Evolutionary conservation across 2,329 filamentous ascomycete genomes (phyloP), one percentile per base, ranked within the genome.

Genomic region (Coniochaeta sp.): DNA sequence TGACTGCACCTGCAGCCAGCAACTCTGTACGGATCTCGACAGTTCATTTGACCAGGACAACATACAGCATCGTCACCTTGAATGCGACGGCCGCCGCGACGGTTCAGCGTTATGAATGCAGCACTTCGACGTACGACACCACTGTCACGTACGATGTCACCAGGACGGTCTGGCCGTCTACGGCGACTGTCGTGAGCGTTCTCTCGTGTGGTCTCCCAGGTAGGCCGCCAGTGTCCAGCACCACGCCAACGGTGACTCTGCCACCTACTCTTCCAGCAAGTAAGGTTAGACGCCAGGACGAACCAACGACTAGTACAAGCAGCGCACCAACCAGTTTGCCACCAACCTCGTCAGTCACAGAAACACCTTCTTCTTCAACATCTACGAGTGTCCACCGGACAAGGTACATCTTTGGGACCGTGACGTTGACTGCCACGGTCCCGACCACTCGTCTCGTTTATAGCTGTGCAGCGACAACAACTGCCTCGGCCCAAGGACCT

Each of bases 21-120:
- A 34, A 34, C 34, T 56, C 54, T 10, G 54, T 56, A 5, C 28
- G 28, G 4, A 57, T 55, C 2, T 59, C 61, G 19, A 60, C 59
- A 1, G 28, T 62, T 7, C 61, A 62, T 36, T 52, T 62, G 14
- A 62, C 61, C 9, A 19, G 61, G 22, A 62, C 61, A 7, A 24
- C 54, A 17, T 62, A 60, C 57, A 58, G 40, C n/a, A 4, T 58
- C 44, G 19, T 54, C 14, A 61, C 59, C 17, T 7, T 62, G 22
- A 61, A 47, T 32, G 59, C 56, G 0, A 59, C 61, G 1, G 55
- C 22, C 9, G 30, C 55, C 4, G 42, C 42, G 16, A 60, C 61
- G 14, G 24, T 22, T 42, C 24, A 55, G 54, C 58, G 55, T 3
- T 62, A 62, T 42, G 57, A 47, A 16, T 62, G 61, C 32, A 59